Conservation (phyloP, 768 basidiomycete genomes). For the Boletus bicolor region DNA sequence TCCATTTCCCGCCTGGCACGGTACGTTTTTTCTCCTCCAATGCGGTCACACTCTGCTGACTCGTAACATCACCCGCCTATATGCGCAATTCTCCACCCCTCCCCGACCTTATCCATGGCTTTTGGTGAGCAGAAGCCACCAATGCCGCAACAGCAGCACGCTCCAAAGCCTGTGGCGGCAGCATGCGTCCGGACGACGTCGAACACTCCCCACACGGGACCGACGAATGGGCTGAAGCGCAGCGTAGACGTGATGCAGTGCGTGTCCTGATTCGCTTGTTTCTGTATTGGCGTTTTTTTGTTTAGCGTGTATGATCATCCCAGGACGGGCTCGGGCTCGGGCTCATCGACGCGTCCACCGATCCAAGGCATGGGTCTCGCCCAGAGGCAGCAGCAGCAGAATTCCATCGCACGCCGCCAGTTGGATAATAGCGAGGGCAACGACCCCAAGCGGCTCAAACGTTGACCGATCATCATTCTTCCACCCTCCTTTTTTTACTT, state of each 20-base stretch:
- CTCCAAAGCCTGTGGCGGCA: constrained; percentile 1
- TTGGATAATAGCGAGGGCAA: constrained; percentile 24
- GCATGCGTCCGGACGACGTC: constrained; percentile 10
- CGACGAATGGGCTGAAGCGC: constrained; percentile 30
- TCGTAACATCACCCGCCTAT: background rate
- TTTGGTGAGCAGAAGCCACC: constrained; percentile 11
- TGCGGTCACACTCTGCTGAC: background rate
- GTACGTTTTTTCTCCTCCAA: constrained; percentile 29
- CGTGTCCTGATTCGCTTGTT: constrained; percentile 1
- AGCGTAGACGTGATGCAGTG: constrained; percentile 34
- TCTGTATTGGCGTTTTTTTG: background rate
- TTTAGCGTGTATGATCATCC: background rate
- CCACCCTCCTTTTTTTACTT: background rate
- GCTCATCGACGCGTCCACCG: constrained; percentile 20
- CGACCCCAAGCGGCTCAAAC: constrained; percentile 41
- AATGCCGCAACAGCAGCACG: background rate
- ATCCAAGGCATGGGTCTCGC: constrained; percentile 40
- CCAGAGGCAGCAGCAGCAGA: constrained; percentile 30
- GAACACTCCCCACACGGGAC: constrained; percentile 1
- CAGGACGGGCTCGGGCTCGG: constrained; percentile 14
- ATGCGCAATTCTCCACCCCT: background rate
- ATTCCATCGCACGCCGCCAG: constrained; percentile 15
- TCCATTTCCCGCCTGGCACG: constrained; percentile 46
- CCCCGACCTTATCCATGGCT: too few relatives aligned
- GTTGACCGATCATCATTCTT: constrained; percentile 20